Conservation (phyloP, 306 rosid species). For the Lagenaria siceraria region DNA sequence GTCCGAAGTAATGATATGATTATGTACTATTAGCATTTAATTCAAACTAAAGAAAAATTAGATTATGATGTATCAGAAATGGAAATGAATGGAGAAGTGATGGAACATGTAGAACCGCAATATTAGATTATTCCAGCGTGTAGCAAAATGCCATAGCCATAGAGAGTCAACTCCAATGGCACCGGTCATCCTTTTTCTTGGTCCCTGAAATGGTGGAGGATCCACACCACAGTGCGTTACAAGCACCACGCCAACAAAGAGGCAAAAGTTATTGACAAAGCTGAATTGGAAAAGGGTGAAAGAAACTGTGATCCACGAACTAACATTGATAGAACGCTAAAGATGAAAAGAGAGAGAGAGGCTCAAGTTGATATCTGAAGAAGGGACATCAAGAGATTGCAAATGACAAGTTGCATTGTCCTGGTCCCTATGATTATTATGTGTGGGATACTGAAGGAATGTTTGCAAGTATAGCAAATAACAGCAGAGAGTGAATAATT, state of each 20-base stretch:
- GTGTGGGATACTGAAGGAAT: not conserved
- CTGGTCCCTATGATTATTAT: not conserved
- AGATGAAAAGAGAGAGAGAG: not conserved
- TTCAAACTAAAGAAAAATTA: not conserved
- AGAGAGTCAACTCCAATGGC: not conserved
- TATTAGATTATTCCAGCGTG: not conserved
- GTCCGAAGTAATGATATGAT: not conserved
- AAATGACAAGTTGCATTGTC: not conserved
- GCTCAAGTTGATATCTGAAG: not conserved
- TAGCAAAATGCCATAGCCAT: not conserved
- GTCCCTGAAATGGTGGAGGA: not conserved
- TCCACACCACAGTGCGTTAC: not conserved
- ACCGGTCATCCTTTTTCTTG: not conserved
- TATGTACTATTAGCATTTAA: not conserved
- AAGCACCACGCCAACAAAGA: not conserved
- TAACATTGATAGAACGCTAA: not conserved
- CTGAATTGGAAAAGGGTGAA: not conserved
- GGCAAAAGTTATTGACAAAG: not conserved
- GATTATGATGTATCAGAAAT: not conserved
- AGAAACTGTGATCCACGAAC: not conserved
- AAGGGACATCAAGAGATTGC: not conserved
- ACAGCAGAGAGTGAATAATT: not conserved
- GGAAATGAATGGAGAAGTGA: not conserved
- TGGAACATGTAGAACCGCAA: not conserved
- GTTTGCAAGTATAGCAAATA: not conserved